Evolutionary conservation across 176 grass and related monocot species (phyloP), one percentile per base, ranked within the genome.

Genomic region (Avena atlantica): DNA sequence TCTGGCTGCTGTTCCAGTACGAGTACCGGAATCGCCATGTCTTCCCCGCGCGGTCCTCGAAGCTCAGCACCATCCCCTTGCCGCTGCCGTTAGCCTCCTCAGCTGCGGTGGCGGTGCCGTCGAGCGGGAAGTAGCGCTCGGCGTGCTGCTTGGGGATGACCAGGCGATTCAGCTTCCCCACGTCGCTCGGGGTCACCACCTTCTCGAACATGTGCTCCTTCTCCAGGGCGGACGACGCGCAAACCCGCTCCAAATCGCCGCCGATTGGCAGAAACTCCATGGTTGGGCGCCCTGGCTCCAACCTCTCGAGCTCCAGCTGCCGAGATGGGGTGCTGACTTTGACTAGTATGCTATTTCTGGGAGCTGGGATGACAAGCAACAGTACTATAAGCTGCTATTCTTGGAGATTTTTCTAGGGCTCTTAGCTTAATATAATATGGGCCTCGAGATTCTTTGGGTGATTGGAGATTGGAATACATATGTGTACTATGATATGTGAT

Each of bases 1-100:
- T 99, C 89, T 99, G 97, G 90, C 97, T 99, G 92, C 94, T 99
- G 86, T 96, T 96, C 97, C 97, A 99, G 89, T 99, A 99, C 8
- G 97, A 99, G 92, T 99, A 99, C 45, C 97, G 90, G 88, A 99
- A 99, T 68, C 91, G 81, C 97, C 97, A 99, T 25, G 90, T 25
- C 83, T 96, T 94, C 50, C 94, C 92, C 0, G 76, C 69, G 34
- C 89, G 89, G 85, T 99, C 97, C 89, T 99, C 97, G 79, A 99
- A 99, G 85, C 80, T 91, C 25, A 99, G 87, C 67, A 96, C 81
- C 55, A 96, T 89, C 17, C 97, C 94, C 79, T 99, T 99, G 57
- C 80, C 87, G 21, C 89, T 87, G 15, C 89, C 86, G 61, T 23
- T 57, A 10, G 1, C 72, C 6, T 19, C 59, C 20, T 40, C 49